Conservation (phyloP, 805 yeast genomes). For the Starmerella stellata region DNA sequence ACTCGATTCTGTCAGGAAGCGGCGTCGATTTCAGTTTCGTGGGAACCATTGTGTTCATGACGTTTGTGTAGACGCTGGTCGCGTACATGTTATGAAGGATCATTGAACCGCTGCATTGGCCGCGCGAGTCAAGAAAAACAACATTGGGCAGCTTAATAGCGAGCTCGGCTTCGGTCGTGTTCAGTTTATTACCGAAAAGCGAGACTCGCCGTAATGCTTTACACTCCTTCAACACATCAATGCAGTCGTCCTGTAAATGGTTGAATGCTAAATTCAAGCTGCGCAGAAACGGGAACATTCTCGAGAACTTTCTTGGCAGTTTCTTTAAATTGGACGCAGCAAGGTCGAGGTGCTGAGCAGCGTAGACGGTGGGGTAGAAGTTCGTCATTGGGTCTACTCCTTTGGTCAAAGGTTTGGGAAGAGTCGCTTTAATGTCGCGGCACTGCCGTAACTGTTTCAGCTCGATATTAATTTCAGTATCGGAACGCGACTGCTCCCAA, state of each 20-base stretch:
- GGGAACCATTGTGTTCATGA: conserved; percentile 2
- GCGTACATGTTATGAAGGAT: conserved; percentile 3
- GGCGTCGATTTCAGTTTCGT: neutral
- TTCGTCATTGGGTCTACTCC: neutral
- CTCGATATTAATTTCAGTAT: conserved; percentile 3
- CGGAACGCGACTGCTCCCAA: conserved; percentile 12
- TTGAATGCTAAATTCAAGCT: conserved; percentile 16
- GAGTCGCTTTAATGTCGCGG: conserved; percentile 10
- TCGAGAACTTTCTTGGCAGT: conserved; percentile 13
- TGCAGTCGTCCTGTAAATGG: conserved; percentile 8
- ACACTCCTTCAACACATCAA: conserved; percentile 7
- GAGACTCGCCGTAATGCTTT: conserved; percentile 14
- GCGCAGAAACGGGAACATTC: conserved; percentile 13
- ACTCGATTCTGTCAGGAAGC: neutral
- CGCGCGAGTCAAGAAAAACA: conserved; percentile 15
- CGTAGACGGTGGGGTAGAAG: conserved; percentile 2
- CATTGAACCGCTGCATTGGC: conserved; percentile 2
- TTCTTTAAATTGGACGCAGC: conserved; percentile 5
- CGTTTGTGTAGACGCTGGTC: conserved; percentile 6
- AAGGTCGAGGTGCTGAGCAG: conserved; percentile 17
- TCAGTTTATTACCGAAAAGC: conserved; percentile 13
- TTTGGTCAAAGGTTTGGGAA: neutral
- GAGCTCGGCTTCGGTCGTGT: conserved; percentile 2
- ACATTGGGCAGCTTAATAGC: conserved; percentile 3
- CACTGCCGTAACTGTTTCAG: conserved; percentile 2